Conservation (phyloP, 805 yeast species). For the Grigorovia humatica region DNA sequence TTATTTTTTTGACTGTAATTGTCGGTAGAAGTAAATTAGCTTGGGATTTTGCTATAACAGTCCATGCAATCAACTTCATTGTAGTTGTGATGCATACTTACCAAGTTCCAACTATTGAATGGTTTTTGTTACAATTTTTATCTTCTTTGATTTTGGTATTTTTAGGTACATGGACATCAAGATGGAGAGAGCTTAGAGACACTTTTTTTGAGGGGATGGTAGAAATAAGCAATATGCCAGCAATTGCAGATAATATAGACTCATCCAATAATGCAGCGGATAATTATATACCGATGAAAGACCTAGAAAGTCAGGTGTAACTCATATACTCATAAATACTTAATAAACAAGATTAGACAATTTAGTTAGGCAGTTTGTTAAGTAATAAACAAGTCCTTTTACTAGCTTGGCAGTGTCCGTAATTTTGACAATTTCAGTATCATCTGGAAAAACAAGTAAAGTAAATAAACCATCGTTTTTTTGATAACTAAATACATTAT, state of each 20-base stretch:
- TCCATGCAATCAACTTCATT: slow-evolving; percentile 68
- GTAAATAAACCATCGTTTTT: too few relatives aligned
- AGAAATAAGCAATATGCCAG: slow-evolving; percentile 28
- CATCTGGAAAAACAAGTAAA: too few relatives aligned
- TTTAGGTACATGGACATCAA: slow-evolving; percentile 79
- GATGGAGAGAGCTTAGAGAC: slow-evolving; percentile 84
- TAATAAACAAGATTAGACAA: too few relatives aligned
- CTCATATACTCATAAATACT: not conserved
- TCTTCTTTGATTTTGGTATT: slow-evolving; percentile 62
- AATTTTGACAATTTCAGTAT: too few relatives aligned
- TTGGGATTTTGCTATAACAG: slow-evolving; percentile 93
- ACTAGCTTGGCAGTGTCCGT: too few relatives aligned
- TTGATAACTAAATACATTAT: too few relatives aligned
- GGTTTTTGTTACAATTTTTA: slow-evolving; percentile 76
- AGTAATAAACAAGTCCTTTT: too few relatives aligned
- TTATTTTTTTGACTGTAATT: slow-evolving; percentile 70
- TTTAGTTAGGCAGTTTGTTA: too few relatives aligned
- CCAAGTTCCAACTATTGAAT: slow-evolving; percentile 61
- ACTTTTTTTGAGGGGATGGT: slow-evolving; percentile 81
- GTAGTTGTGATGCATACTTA: slow-evolving; percentile 59
- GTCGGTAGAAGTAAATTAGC: slow-evolving; percentile 92
- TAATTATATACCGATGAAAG: slow-evolving; percentile 9
- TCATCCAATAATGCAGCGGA: not conserved
- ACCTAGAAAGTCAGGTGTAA: slow-evolving; percentile 10
- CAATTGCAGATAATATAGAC: not conserved